phyloP scores from a whole-genome alignment of 495 filamentous ascomycete genomes.

The Penicillium egyptiacum region DNA sequence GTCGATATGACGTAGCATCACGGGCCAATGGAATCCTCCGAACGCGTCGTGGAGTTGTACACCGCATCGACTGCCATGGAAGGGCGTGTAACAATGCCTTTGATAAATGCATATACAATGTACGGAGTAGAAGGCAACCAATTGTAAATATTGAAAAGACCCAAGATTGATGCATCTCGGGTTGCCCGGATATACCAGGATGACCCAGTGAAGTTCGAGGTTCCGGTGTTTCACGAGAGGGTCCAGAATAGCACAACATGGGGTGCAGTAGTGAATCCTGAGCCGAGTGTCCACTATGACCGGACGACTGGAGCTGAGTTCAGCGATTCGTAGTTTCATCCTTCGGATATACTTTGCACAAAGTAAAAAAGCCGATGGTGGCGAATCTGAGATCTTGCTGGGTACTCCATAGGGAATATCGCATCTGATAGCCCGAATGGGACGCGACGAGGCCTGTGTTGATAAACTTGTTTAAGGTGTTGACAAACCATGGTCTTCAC shows the following conservation, averaged over 20 bases:
- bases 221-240: conserved; percentile 21
- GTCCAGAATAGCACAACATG: conserved; percentile 25
- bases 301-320: conserved; percentile 14
- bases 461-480: not conserved
- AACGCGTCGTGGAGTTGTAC: not conserved
- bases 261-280: conserved; percentile 21
- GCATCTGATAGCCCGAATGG: conserved; percentile 7
- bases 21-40: not conserved
- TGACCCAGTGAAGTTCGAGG: not conserved
- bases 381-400: conserved; percentile 14
- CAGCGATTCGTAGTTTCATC: conserved; percentile 25
- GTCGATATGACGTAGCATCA: conserved; percentile 7
- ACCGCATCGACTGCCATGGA: not conserved
- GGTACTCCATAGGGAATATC: not conserved
- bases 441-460: not conserved
- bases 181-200: not conserved
- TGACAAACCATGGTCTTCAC: not conserved
- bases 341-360: conserved; percentile 8
- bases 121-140: not conserved
- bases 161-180: conserved; percentile 1
- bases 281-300: conserved; percentile 14
- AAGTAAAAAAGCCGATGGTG: conserved; percentile 14
- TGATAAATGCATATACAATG: not conserved
- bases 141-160: not conserved
- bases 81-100: not conserved